Base-by-base conservation (phyloP, 257 asterid genomes). In the Solanum lignicaule region DNA sequence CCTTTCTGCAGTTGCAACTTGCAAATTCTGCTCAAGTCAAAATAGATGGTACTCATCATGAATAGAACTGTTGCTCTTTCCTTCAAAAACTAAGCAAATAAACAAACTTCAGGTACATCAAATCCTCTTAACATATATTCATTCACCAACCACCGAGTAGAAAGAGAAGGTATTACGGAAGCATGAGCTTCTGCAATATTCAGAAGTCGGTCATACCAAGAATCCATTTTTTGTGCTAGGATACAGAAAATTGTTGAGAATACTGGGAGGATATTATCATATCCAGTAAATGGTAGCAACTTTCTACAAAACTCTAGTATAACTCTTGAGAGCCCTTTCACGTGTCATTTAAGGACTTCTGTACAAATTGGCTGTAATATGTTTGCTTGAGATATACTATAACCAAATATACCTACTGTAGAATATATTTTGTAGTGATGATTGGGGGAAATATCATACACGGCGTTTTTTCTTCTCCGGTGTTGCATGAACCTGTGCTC, bases 381-480 rank as follows among this genome's bases (percentile, higher is more conserved):
- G 86, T 82, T 48, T 48, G 86, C 69, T 82, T 82, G 86, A 81
- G 85, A 31, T 48, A 48, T 48, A 31, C 43, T 82, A 48, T 31
- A 82, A 82, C 21, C 86, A 82, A 18, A 82, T 20, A 82, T 3
- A 82, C 32, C 86, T 31, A 82, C 69, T 11, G 12, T 82, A 20
- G 68, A 43, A 79, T 79, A 43, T 43, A 81, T 32, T 27, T 46
- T 46, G 66, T 81, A 81, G 41, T 48, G 39, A 81, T 82, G 86
- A 82, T 11, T 10, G 18, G 71, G 86, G 29, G 18, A 60, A 87
- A 87, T 13, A 55, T 90, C 89, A 93, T 36, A 86, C 85, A 76
- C 93, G 90, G 36, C 93, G 93, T 88, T 75, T 97, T 91, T 95
- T 95, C 93, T 93, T 97, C 90, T 94, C 98, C 20, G 98, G 99